Evolutionary conservation across 345 rosid species (phyloP), one percentile per base, ranked within the genome.

Genomic region (Lepidium africanum): DNA sequence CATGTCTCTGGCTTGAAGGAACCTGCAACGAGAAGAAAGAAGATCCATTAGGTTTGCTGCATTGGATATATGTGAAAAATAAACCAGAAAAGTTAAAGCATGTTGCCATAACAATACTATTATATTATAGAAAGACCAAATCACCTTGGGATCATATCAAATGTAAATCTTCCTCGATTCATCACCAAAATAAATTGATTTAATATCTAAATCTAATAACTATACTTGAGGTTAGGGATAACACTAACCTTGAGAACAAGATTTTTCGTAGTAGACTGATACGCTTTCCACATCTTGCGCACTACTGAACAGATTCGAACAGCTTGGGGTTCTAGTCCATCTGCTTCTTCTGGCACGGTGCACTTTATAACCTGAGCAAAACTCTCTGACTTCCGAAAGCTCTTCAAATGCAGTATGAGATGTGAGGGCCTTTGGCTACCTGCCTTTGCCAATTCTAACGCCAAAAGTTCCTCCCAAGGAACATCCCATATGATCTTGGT

Each of bases 401-500:
- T 81, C 82, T 89, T 91, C 47, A 94, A 88, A 81, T 94, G 99
- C 55, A 94, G 83, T 57, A 94, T 86, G 81, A 94, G 74, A 77
- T 85, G 91, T 59, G 99, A 91, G 76, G 99, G 96, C 69, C 72
- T 84, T 39, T 51, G 79, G 55, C 70, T 70, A 65, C 97, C 95
- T 23, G 91, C 95, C 83, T 89, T 94, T 52, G 96, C 96, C 84
- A 94, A 81, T 76, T 94, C 99, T 81, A 94, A 63, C n/a, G 99
- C 81, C 95, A 94, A 73, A 56, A 94, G 83, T 66, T 88, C 91
- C 74, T 89, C 95, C 97, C 97, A 94, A 13, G 95, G 87, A 69
- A 94, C 92, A 76, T 94, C 97, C 99, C 99, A 94, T 82, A 85
- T 79, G 69, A 94, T 89, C 84, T 90, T 94, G 78, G 87, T 83